Conservation (phyloP, 441 rosid genomes). For the Populus tomentosa region DNA sequence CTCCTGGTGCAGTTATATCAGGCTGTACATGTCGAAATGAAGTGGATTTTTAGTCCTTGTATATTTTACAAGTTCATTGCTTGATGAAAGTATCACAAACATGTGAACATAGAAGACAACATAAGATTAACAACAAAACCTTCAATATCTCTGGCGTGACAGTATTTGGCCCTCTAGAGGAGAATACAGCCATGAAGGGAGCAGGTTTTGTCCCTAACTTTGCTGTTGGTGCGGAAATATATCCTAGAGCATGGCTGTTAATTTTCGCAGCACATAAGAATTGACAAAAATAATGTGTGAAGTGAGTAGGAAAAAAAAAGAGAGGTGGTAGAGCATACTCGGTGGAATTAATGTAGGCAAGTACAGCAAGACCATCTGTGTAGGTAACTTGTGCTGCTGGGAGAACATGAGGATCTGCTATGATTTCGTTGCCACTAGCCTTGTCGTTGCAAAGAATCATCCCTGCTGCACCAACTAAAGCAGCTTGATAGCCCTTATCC, state of each 20-base stretch:
- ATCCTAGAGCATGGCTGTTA: constrained; percentile 40
- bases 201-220: constrained; percentile 31
- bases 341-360: constrained; percentile 33
- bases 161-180: constrained; percentile 54
- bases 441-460: constrained; percentile 55
- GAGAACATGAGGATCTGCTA: constrained; percentile 45
- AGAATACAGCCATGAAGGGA: constrained; percentile 51
- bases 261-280: neutral
- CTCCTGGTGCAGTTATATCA: constrained; percentile 66
- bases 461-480: constrained; percentile 52
- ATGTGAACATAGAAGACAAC: neutral
- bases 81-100: neutral
- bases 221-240: constrained; percentile 24
- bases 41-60: neutral
- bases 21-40: constrained; percentile 32
- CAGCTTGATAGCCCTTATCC: constrained; percentile 39
- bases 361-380: constrained; percentile 28
- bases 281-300: neutral
- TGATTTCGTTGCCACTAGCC: constrained; percentile 27
- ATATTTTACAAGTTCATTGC: too few species aligned
- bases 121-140: constrained; percentile 18
- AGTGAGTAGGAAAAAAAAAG: neutral
- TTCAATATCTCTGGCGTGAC: constrained; percentile 50
- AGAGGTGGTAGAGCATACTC: constrained; percentile 13
- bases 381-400: constrained; percentile 50